phyloP scores from a whole-genome alignment of 78 protist genomes.

The Speleostelium caveatum region DNA sequence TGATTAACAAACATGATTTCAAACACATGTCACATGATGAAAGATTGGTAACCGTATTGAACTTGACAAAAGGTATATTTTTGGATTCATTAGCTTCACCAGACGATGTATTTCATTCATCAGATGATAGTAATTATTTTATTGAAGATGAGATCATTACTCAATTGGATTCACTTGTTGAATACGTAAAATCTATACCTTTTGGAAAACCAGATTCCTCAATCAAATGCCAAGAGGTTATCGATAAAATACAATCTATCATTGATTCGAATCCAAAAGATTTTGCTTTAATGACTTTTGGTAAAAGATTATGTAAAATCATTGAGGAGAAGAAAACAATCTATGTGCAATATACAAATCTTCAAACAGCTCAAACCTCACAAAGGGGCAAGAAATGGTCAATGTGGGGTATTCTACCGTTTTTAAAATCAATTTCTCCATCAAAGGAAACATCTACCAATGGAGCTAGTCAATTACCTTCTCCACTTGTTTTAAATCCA shows the following conservation, averaged over 20 bases:
- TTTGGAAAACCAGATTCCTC: conserved; percentile 43
- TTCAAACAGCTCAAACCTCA: conserved; percentile 4
- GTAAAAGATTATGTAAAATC: conserved; percentile 47
- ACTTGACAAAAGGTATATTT: conserved; percentile 11
- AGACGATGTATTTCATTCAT: neutral
- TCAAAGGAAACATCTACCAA: neutral
- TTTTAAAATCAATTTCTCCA: conserved; percentile 41
- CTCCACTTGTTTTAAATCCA: neutral
- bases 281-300: conserved; percentile 39
- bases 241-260: conserved; percentile 4
- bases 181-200: neutral
- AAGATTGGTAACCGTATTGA: conserved; percentile 20
- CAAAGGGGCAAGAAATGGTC: conserved; percentile 37
- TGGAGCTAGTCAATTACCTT: conserved; percentile 4
- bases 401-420: conserved; percentile 75
- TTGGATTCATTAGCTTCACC: conserved; percentile 37
- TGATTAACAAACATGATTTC: conserved; percentile 44
- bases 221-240: conserved; percentile 15
- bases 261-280: neutral
- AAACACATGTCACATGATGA: conserved; percentile 53
- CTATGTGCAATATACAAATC: conserved; percentile 48
- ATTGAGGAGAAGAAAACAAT: conserved; percentile 55
- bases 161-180: conserved; percentile 24
- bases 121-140: neutral
- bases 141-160: conserved; percentile 44